These are phyloP conservation scores for Dactylellina parvicollis DNA, from an alignment of 2,329 filamentous ascomycete genomes.

Conservation along the genomic window DNA sequence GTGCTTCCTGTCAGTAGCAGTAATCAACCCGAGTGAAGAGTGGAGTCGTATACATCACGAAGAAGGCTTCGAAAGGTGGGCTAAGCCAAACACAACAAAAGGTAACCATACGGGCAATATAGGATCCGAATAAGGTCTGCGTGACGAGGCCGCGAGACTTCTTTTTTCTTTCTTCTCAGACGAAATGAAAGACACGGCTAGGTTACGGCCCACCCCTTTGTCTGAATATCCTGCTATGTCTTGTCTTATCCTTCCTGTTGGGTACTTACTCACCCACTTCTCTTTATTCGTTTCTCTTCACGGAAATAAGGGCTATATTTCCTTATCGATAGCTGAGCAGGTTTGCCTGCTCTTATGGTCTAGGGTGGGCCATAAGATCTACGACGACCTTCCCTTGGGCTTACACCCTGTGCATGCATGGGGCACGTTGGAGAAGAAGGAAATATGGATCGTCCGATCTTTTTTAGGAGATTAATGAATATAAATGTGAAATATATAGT, in stretches of 20 bases:
- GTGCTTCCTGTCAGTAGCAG: background rate
- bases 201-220: conserved; percentile 38
- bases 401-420: conserved; percentile 35
- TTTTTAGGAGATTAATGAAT: conserved; percentile 45
- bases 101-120: background rate
- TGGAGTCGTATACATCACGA: background rate
- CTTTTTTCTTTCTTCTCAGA: background rate
- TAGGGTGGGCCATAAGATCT: conserved; percentile 44
- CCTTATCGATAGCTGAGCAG: conserved; percentile 35
- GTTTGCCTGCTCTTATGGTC: conserved; percentile 13
- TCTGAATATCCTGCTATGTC: background rate
- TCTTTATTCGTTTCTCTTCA: conserved; percentile 1
- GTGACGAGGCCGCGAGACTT: conserved; percentile 53
- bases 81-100: conserved; percentile 18
- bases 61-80: conserved; percentile 2
- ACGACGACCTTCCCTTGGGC: conserved; percentile 33
- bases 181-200: conserved; percentile 14
- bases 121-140: conserved; percentile 46
- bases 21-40: background rate
- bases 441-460: conserved; percentile 54
- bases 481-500: background rate
- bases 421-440: conserved; percentile 39
- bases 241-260: background rate
- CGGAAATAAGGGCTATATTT: conserved; percentile 4
- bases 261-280: no score